These are phyloP conservation scores for Smithsoniella earleae DNA, from an alignment of 163 green algal species.

Conservation along the genomic window DNA sequence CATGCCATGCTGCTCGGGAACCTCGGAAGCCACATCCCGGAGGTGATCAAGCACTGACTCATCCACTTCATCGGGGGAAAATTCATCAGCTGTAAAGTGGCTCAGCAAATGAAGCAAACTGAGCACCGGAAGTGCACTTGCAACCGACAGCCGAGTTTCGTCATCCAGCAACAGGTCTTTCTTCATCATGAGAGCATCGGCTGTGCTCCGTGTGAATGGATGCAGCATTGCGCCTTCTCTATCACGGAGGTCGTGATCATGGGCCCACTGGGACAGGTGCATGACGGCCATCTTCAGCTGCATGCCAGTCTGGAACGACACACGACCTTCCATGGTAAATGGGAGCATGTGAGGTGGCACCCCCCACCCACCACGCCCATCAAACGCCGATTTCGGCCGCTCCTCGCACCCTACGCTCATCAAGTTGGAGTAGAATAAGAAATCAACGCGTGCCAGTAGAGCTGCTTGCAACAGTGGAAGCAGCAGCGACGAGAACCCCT, in stretches of 20 bases:
- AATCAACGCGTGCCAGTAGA: conserved; percentile 7
- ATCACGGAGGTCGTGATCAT: conserved; percentile 19
- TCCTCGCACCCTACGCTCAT: conserved; percentile 16
- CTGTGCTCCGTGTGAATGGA: not conserved
- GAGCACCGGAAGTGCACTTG: conserved; percentile 1
- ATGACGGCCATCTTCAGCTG: conserved; percentile 30
- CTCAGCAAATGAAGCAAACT: conserved; percentile 13
- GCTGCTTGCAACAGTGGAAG: conserved; percentile 17
- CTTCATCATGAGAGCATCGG: conserved; percentile 30
- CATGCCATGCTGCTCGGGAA: not conserved
- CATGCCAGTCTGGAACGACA: conserved; percentile 30
- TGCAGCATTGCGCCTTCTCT: not conserved
- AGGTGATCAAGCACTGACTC: conserved; percentile 11
- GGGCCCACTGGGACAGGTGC: conserved; percentile 17
- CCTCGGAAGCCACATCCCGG: not conserved
- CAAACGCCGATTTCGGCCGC: conserved; percentile 2
- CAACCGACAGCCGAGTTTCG: not conserved
- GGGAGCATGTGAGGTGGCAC: conserved; percentile 29
- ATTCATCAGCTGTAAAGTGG: conserved; percentile 20
- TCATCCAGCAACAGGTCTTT: conserved; percentile 30
- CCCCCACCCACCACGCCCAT: not conserved
- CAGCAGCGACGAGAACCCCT: conserved; percentile 1
- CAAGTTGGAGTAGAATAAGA: conserved; percentile 23
- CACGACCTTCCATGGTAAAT: conserved; percentile 8
- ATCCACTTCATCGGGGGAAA: not conserved